phyloP scores from a whole-genome alignment of 2,329 filamentous ascomycete species.

The Cucurbitaria berberidis region DNA sequence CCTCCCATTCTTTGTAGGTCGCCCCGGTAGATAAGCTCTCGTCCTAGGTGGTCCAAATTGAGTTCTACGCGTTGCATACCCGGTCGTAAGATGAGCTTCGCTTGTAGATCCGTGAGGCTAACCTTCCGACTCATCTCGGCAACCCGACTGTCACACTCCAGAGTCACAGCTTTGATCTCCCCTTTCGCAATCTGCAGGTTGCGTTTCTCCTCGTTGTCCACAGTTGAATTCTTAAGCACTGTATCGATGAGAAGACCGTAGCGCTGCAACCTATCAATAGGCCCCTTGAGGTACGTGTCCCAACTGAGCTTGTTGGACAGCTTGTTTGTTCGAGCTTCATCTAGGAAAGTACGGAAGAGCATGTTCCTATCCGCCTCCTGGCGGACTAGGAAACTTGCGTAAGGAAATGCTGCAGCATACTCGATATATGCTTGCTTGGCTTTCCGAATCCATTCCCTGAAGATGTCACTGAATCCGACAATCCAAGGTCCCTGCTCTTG shows the following conservation, averaged over 20 bases:
- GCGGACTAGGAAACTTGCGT: conserved; percentile 80
- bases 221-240: conserved; percentile 80
- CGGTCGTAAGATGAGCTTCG: conserved; percentile 82
- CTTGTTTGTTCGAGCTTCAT: conserved; percentile 78
- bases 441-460: conserved; percentile 97
- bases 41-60: conserved; percentile 91
- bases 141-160: conserved; percentile 91
- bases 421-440: conserved; percentile 88
- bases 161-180: conserved; percentile 86
- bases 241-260: conserved; percentile 84
- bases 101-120: conserved; percentile 80
- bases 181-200: conserved; percentile 85
- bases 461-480: conserved; percentile 92
- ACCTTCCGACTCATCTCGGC: conserved; percentile 93
- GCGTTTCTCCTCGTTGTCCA: conserved; percentile 86
- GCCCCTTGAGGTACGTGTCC: conserved; percentile 92
- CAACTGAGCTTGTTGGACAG: conserved; percentile 84
- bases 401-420: conserved; percentile 86
- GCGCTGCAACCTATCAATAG: conserved; percentile 89
- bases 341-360: conserved; percentile 84
- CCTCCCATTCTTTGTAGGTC: conserved; percentile 88
- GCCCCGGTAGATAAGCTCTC: conserved; percentile 86
- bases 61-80: conserved; percentile 85
- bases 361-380: conserved; percentile 85
- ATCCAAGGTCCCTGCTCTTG: conserved; percentile 97